Percentiles rank a stretch among this genome's conserved stretches.
These are phyloP conservation scores for Cudoniella acicularis DNA, from an alignment of 495 filamentous ascomycete genomes.

Conservation along the genomic window DNA sequence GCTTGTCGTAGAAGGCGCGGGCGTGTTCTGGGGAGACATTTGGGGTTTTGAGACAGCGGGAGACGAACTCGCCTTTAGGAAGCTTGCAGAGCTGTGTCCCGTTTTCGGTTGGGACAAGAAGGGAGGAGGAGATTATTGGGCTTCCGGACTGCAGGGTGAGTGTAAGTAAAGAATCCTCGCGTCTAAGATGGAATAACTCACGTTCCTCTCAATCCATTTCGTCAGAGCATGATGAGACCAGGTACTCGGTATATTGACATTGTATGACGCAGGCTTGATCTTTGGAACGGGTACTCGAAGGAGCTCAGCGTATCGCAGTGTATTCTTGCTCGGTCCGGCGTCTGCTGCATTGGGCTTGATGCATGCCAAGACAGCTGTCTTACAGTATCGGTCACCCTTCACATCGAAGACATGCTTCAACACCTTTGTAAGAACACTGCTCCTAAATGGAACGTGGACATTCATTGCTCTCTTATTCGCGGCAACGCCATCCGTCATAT, in stretches of 20 bases:
- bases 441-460: constrained; percentile 33
- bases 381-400: constrained; percentile 12
- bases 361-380: constrained; percentile 34
- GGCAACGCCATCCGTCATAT: neutral
- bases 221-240: constrained; percentile 13
- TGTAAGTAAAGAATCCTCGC: neutral
- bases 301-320: constrained; percentile 28
- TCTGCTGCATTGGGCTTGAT: constrained; percentile 25
- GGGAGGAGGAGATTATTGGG: constrained; percentile 10
- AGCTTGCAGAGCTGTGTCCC: constrained; percentile 20
- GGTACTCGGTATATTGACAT: constrained; percentile 2
- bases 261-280: neutral
- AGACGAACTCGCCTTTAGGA: constrained; percentile 18
- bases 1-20: constrained; percentile 30
- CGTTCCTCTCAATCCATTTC: constrained; percentile 18
- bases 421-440: constrained; percentile 35
- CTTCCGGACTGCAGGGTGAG: constrained; percentile 13
- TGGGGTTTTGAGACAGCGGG: constrained; percentile 22
- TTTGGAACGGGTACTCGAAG: constrained; percentile 21
- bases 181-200: neutral
- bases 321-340: constrained; percentile 24
- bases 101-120: constrained; percentile 16
- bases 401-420: constrained; percentile 35
- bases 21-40: constrained; percentile 27
- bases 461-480: constrained; percentile 13